Evolutionary conservation across 768 basidiomycete genomes (phyloP), one percentile per base, ranked within the genome.

Genomic region (Scleroderma bovista): DNA sequence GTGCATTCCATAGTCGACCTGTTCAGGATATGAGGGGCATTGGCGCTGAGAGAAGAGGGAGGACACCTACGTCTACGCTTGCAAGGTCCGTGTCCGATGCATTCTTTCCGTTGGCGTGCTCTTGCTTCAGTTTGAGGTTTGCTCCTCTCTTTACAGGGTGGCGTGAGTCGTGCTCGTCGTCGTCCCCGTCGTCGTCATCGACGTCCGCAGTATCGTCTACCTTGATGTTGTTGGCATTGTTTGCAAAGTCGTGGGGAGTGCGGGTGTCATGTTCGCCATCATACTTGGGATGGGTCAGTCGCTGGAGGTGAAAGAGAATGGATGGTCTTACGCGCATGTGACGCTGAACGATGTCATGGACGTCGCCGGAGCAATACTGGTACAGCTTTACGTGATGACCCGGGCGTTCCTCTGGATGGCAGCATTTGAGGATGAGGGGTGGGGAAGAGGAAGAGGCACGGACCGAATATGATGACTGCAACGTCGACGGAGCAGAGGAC

Each of bases 401-500:
- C 45, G 83, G 76, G 31, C 83, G 79, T 67, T 87, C 84, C 72
- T 88, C 86, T 87, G 62, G 69, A 71, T 67, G 72, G 75, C 73
- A 77, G 73, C 74, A n/a, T n/a, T n/a, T 29, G 70, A 69, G 24
- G 16, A 24, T 40, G 37, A 44, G 50, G 32, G 38, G 38, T 23
- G 41, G 48, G 56, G 41, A 10, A 46, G 20, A 46, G 26, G 47
- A 44, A 47, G 56, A 59, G 22, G 46, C 69, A 62, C 75, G 48
- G 43, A 81, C 84, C 88, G 55, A 92, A 90, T 65, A 92, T 88
- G 65, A 91, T 86, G 64, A 92, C 88, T 5, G 87, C 86, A 37
- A 92, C 87, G 59, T 91, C 88, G 57, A 91, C 89, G 13, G 86
- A 88, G 65, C 89, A 92, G 37, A 91, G 79, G 3, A 91, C 88